Evolutionary conservation across 2,329 filamentous ascomycete species (phyloP).

Genomic region (Ophiosphaerella herpotricha): DNA sequence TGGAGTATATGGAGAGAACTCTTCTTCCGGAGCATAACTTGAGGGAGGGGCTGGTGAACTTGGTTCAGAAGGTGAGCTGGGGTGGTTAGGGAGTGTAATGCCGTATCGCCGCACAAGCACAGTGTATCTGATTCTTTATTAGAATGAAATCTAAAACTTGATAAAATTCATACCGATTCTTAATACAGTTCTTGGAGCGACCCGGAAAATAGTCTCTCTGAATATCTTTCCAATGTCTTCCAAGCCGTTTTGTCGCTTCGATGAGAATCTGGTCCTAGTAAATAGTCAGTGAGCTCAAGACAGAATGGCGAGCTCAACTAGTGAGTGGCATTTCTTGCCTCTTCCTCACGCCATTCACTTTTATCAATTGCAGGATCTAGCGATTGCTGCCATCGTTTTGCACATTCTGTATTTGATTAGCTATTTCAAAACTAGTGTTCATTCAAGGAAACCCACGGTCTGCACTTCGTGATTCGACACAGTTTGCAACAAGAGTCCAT

Average conservation of each 20-base stretch:
- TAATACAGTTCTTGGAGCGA: conserved; percentile 46
- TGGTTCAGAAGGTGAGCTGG: conserved; percentile 26
- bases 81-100: conserved; percentile 29
- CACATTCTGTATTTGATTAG: conserved; percentile 45
- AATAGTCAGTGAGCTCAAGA: not conserved
- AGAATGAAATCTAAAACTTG: not conserved
- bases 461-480: conserved; percentile 46
- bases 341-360: conserved; percentile 45
- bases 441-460: conserved; percentile 40
- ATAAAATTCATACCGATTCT: conserved; percentile 40
- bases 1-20: conserved; percentile 16
- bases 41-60: conserved; percentile 13
- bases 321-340: conserved; percentile 25
- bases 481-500: conserved; percentile 50
- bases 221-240: conserved; percentile 48
- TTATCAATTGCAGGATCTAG: conserved; percentile 50
- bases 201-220: conserved; percentile 40
- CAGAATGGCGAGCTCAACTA: not conserved
- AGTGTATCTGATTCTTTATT: conserved; percentile 28
- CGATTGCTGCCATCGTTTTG: conserved; percentile 54
- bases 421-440: not conserved
- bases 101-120: conserved; percentile 38
- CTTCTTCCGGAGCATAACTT: conserved; percentile 25
- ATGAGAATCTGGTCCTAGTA: conserved; percentile 36
- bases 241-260: conserved; percentile 37